Evolutionary conservation across 768 basidiomycete species (phyloP).

Genomic region (Leccinum truebloodii): DNA sequence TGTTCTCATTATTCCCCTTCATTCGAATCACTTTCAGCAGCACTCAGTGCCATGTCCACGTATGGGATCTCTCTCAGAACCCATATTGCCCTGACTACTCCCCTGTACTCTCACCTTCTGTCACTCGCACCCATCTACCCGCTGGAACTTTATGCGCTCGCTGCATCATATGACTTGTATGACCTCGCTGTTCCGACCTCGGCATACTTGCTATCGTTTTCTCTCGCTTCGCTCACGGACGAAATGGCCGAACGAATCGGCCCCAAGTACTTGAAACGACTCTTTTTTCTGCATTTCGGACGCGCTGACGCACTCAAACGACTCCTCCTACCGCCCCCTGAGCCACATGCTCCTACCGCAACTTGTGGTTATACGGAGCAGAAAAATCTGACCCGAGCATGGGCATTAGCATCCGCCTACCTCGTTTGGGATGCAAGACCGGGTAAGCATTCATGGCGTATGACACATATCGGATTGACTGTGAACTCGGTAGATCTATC

Average conservation of each 20-base stretch:
- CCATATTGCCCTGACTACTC: slow-evolving; percentile 49
- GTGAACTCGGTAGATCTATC: slow-evolving; percentile 58
- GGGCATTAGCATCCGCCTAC: slow-evolving; percentile 82
- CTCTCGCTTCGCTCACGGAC: slow-evolving; percentile 68
- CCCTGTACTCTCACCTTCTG: slow-evolving; percentile 61
- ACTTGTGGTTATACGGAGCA: slow-evolving; percentile 73
- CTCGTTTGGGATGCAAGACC: slow-evolving; percentile 83
- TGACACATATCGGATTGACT: slow-evolving; percentile 5
- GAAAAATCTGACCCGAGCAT: slow-evolving; percentile 77
- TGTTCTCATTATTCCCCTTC: slow-evolving; percentile 75
- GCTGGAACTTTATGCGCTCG: slow-evolving; percentile 70
- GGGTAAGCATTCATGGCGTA: slow-evolving; percentile 44
- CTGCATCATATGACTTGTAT: slow-evolving; percentile 63
- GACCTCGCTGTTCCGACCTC: slow-evolving; percentile 78
- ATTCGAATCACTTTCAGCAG: slow-evolving; percentile 54
- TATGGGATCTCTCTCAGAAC: slow-evolving; percentile 62
- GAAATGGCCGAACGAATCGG: slow-evolving; percentile 70
- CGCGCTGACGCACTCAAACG: slow-evolving; percentile 81
- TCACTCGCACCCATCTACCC: slow-evolving; percentile 68
- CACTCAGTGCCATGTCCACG: slow-evolving; percentile 54
- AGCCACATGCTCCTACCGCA: slow-evolving; percentile 69
- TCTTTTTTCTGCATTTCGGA: slow-evolving; percentile 84
- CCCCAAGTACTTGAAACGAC: slow-evolving; percentile 72
- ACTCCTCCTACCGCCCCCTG: slow-evolving; percentile 71
- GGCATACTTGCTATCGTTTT: slow-evolving; percentile 70